Percentiles rank a stretch among this genome's conserved stretches.
Evolutionary conservation across 352 stramenopile species (phyloP).

Genomic region (Globisporangium megalacanthum): DNA sequence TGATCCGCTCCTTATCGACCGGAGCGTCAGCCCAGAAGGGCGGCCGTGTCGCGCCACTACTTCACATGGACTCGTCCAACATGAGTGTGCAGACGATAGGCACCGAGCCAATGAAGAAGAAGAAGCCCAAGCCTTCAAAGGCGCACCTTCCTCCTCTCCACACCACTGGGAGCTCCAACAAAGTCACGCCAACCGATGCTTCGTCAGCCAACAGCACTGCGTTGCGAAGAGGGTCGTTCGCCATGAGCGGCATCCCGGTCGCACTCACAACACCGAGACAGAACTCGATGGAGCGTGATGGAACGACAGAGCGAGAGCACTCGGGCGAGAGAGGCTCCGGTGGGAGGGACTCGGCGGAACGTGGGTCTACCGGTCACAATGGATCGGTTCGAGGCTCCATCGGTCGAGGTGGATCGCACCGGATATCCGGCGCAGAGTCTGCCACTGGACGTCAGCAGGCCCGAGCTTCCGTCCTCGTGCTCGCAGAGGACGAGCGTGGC

Average conservation of each 20-base stretch:
- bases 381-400: conserved; percentile 9
- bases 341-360: neutral
- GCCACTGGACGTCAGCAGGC: conserved; percentile 11
- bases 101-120: too few relatives aligned
- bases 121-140: neutral
- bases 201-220: neutral
- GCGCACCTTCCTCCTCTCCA: neutral
- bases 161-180: neutral
- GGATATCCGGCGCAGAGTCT: neutral
- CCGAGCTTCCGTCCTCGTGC: conserved; percentile 22
- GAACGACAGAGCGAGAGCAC: neutral
- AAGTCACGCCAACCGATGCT: neutral
- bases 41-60: conserved; percentile 7
- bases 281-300: neutral
- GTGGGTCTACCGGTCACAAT: neutral
- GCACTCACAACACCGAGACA: conserved; percentile 2
- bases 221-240: neutral
- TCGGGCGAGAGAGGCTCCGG: neutral
- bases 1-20: conserved; percentile 2
- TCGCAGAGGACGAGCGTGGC: conserved; percentile 18
- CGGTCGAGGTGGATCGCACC: neutral
- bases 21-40: conserved; percentile 7
- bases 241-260: conserved; percentile 5
- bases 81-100: neutral
- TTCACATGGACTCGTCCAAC: neutral